Evolutionary conservation across 2,329 filamentous ascomycete genomes (phyloP).

Genomic region (Calonectria hawksworthii): DNA sequence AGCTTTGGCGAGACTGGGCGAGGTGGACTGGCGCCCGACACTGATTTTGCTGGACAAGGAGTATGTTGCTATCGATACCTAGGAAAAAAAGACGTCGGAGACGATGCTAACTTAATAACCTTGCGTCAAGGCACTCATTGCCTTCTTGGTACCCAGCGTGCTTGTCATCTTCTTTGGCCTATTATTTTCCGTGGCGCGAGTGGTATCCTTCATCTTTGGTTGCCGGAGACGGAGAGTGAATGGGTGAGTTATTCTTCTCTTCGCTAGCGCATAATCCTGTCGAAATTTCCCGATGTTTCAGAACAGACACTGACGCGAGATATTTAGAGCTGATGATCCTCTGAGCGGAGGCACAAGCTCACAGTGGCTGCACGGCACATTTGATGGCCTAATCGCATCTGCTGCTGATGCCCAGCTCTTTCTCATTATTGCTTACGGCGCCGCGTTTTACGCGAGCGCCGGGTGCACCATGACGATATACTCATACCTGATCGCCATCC

Average conservation of each 20-base stretch:
- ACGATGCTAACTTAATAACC: not conserved
- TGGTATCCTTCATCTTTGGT: not conserved
- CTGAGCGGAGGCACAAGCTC: not conserved
- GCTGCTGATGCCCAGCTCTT: not conserved
- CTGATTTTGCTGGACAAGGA: not conserved
- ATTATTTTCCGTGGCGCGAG: not conserved
- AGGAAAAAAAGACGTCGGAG: not conserved
- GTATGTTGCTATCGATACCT: not conserved
- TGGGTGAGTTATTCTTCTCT: not conserved
- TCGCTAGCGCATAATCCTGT: not conserved
- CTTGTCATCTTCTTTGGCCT: not conserved
- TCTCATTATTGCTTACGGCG: not conserved
- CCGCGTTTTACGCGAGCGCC: not conserved
- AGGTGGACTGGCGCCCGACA: not conserved
- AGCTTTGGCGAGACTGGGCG: not conserved
- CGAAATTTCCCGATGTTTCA: not conserved
- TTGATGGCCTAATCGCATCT: not conserved
- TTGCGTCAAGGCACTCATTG: not conserved
- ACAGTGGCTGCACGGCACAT: not conserved
- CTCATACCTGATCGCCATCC: not conserved
- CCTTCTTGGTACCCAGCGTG: not conserved
- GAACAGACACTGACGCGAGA: not conserved
- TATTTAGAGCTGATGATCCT: not conserved
- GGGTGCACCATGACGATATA: not conserved
- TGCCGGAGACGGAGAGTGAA: not conserved